Percentiles rank a stretch among this genome's conserved stretches.
Evolutionary conservation across 345 rosid genomes (phyloP).

Genomic region (Sisymbrium altissimum): DNA sequence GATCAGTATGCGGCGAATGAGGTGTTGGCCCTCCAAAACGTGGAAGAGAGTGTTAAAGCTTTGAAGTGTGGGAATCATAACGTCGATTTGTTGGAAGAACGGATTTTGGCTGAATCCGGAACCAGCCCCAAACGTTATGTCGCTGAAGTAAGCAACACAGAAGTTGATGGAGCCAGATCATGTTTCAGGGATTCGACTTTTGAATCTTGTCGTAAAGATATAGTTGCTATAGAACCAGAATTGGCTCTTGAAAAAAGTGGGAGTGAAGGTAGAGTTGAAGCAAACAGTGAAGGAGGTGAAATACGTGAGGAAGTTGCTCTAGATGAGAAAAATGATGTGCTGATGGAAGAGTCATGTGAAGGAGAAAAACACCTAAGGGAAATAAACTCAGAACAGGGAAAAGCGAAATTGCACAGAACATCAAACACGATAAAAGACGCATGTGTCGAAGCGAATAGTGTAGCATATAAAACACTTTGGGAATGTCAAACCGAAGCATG

Average conservation of each 20-base stretch:
- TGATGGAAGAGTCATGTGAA: constrained; percentile 9
- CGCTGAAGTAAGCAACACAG: not conserved
- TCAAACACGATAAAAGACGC: constrained; percentile 12
- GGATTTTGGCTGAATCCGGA: constrained; percentile 4
- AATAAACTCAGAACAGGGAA: not conserved
- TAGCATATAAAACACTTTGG: constrained; percentile 26
- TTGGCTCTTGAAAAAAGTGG: not conserved
- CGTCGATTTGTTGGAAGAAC: constrained; percentile 17
- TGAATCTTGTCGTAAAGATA: constrained; percentile 3
- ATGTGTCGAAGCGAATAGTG: constrained; percentile 15
- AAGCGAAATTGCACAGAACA: too few relatives aligned
- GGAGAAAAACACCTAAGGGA: constrained; percentile 1
- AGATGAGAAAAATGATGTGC: not conserved
- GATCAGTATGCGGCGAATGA: constrained; percentile 4
- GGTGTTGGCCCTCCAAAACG: not conserved
- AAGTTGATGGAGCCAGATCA: not conserved
- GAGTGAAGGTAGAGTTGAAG: constrained; percentile 9
- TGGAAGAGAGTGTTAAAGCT: not conserved
- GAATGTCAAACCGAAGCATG: constrained; percentile 27
- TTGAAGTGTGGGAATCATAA: not conserved
- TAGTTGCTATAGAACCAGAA: constrained; percentile 4
- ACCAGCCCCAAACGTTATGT: not conserved
- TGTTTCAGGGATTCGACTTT: not conserved
- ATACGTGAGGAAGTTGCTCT: too few relatives aligned
- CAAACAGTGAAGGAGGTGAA: constrained; percentile 7